These are phyloP conservation scores for Metschnikowia lochheadii DNA, from an alignment of 805 yeast species.

Conservation along the genomic window DNA sequence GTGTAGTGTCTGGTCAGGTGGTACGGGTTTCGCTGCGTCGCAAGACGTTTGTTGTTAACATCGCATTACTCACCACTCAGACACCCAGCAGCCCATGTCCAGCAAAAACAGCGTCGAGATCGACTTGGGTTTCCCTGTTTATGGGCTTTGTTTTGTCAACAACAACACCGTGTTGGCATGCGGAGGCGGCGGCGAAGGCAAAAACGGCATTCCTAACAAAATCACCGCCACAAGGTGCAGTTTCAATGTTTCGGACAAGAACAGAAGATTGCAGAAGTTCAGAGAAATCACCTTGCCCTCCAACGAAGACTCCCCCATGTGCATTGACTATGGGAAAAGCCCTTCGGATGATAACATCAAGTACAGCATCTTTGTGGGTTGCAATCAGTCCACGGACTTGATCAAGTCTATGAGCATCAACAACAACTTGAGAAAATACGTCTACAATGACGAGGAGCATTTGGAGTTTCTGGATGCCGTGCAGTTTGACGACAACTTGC, in stretches of 20 bases:
- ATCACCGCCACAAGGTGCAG: conserved; percentile 61
- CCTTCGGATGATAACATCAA: conserved; percentile 23
- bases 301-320: conserved; percentile 85
- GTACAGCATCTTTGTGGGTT: conserved; percentile 61
- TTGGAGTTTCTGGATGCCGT: conserved; percentile 56
- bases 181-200: conserved; percentile 97
- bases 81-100: conserved; percentile 8
- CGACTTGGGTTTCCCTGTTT: conserved; percentile 69
- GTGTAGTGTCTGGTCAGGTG: not conserved
- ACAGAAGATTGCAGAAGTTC: conserved; percentile 47
- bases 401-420: conserved; percentile 57
- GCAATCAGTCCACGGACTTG: conserved; percentile 62
- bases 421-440: conserved; percentile 67
- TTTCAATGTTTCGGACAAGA: conserved; percentile 44
- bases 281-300: conserved; percentile 58
- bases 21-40: conserved; percentile 5
- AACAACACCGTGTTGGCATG: conserved; percentile 61
- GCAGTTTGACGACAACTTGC: conserved; percentile 49
- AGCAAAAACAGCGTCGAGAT: conserved; percentile 30
- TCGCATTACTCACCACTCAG: conserved; percentile 1
- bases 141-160: conserved; percentile 68
- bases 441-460: conserved; percentile 52
- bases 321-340: conserved; percentile 49
- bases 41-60: conserved; percentile 4
- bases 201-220: conserved; percentile 83